Base-by-base conservation (phyloP, 345 rosid species). In the Excoecaria agallocha region DNA sequence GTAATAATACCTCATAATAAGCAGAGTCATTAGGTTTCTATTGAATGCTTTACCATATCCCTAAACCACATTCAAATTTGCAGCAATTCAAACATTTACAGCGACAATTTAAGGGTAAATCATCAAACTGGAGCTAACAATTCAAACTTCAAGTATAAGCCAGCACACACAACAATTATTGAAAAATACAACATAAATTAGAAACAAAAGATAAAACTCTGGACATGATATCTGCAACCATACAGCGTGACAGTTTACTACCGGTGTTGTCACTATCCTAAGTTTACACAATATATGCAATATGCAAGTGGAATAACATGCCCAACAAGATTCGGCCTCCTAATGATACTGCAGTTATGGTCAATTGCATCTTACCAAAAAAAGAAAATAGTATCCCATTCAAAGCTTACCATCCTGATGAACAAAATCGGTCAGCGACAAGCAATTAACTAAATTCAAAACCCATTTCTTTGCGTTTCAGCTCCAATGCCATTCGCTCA, bases 401-500 rank as follows among this genome's bases (percentile, higher is more conserved):
- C 48, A 66, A 75, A 35, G n/a, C 58, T 64, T 55, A 30, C 68
- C 8, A 70, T 16, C 45, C 12, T 16, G 69, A 73, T 50, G 24
- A 65, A 75, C 49, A 58, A 73, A 66, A 52, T 37, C 70, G n/a
- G 71, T 50, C 16, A 49, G 12, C 35, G 61, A 30, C 66, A 45
- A 46, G 17, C 54, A 63, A 73, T 74, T 62, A 74, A 48, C 56
- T 71, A 37, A 65, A 76, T 60, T 76, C 79, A 55, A 78, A 77
- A 77, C 85, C 81, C 77, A 85, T 59, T 73, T 80, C 86, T 79
- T 89, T 91, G 69, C 69, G 83, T 81, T 82, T 89, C 82, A 94
- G 76, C 69, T 90, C 92, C 76, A 94, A 78, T 67, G 88, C 87
- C 86, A 88, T 76, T 19, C 87, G 84, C 70, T 92, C 95, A 66